Evolutionary conservation across 495 filamentous ascomycete species (phyloP), one percentile per base, ranked within the genome.

Genomic region (Extremus antarcticus): DNA sequence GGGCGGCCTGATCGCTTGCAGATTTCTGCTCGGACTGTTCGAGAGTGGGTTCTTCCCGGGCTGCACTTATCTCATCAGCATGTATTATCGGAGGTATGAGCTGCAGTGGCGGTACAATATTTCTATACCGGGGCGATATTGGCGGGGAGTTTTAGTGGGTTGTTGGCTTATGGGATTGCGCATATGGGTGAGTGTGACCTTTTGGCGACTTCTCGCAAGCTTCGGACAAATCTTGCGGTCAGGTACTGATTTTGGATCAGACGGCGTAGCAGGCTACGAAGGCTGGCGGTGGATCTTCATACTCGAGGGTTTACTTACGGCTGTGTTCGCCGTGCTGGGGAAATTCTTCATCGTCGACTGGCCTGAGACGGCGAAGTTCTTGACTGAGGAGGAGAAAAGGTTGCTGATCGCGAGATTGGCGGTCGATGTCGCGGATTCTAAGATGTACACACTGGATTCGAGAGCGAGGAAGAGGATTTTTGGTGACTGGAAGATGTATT

Each of bases 81-180:
- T 78, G 73, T 86, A 79, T 62, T 87, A 86, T 62, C 75, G 73
- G 21, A 75, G 81, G 23, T 71, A 78, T 54, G 80, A 88, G 60
- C 29, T 80, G 41, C 80, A 79, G 63, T 70, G 75, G 64, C 72
- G 82, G 50, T 67, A 81, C 50, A 78, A 73, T 49, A 59, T 81
- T 82, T 80, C 68, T 83, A 80, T 68, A 75, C 73, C 39, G 74
- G 78, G 0, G 70, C 73, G 15, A 76, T 79, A 58, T 49, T 83
- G 10, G 77, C 78, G 16, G 81, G 82, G 24, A 78, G 78, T 19
- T 78, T 85, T 61, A 78, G 81, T 41, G 80, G 81, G 19, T 40
- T 85, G 13, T 73, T 85, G n/a, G 80, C 82, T 0, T 79, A 77
- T 52, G 80, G 71, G 2, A 74, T 84, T 38, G 72, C 71, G 1